These are phyloP conservation scores for Malus sieversii DNA, from an alignment of 306 rosid genomes.

Conservation along the genomic window DNA sequence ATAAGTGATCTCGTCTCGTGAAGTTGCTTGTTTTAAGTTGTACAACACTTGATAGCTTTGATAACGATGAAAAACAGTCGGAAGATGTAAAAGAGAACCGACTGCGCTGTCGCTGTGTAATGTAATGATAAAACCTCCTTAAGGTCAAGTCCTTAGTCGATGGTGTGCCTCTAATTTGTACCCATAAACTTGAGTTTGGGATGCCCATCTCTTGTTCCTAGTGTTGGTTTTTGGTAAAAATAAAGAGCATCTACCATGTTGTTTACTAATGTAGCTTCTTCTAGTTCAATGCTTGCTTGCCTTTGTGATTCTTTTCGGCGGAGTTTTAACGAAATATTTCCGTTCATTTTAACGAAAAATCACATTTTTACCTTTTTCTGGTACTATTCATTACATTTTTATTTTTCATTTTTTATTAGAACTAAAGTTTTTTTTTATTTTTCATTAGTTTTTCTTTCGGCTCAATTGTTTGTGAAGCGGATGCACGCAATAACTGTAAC, in stretches of 20 bases:
- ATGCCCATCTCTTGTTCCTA: neutral
- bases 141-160: neutral
- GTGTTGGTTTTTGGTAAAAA: neutral
- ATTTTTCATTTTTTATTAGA: too few relatives aligned
- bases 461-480: too few relatives aligned
- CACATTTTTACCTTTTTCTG: too few relatives aligned
- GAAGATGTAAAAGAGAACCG: constrained; percentile 26
- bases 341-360: too few relatives aligned
- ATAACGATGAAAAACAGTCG: constrained; percentile 18
- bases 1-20: constrained; percentile 42
- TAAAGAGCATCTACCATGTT: neutral
- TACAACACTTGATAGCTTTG: constrained; percentile 32
- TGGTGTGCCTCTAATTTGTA: constrained; percentile 1
- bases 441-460: too few relatives aligned
- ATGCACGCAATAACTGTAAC: too few relatives aligned
- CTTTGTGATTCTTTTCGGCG: neutral
- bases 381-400: too few relatives aligned
- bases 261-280: neutral
- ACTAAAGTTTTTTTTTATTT: too few relatives aligned
- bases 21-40: constrained; percentile 39
- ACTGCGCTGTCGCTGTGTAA: constrained; percentile 13
- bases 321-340: too few relatives aligned
- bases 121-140: constrained; percentile 11
- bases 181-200: constrained; percentile 2
- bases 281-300: neutral